Conservation (phyloP, 2,329 filamentous ascomycete species). For the Neonectria faginata region DNA sequence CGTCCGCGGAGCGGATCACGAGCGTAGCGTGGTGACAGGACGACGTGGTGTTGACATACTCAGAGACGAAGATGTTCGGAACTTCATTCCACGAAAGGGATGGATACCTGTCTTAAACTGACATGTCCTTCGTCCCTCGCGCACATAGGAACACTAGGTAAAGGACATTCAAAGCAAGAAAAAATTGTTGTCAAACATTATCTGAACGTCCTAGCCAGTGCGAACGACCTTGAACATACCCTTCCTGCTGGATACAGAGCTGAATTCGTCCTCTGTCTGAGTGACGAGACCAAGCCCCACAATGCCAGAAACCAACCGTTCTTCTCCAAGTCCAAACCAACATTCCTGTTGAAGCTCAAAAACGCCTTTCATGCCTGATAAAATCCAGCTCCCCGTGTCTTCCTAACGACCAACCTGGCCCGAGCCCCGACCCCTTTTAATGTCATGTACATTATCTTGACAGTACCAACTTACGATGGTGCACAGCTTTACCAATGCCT, state of each 20-base stretch:
- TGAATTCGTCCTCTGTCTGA: neutral
- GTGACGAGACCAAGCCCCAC: neutral
- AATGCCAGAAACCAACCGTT: constrained; percentile 15
- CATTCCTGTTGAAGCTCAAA: constrained; percentile 24
- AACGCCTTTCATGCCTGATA: constrained; percentile 49
- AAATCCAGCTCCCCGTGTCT: constrained; percentile 32
- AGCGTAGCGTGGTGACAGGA: constrained; percentile 76
- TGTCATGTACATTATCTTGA: constrained; percentile 29
- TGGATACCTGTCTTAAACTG: constrained; percentile 64
- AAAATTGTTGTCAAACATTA: constrained; percentile 35
- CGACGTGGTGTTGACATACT: constrained; percentile 69
- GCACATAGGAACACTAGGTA: neutral
- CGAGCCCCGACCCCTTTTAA: constrained; percentile 26
- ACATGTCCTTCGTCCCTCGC: constrained; percentile 25
- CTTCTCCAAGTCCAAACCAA: constrained; percentile 18
- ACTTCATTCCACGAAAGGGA: constrained; percentile 68
- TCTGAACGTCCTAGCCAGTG: constrained; percentile 26
- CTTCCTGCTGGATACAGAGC: constrained; percentile 2
- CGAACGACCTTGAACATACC: constrained; percentile 13
- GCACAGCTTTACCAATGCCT: neutral
- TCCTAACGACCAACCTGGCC: constrained; percentile 24
- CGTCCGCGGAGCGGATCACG: constrained; percentile 69
- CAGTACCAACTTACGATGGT: neutral
- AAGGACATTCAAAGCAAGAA: neutral
- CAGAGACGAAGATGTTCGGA: constrained; percentile 68